A percentile compares a stretch with the other conserved stretches of the same genome.
Evolutionary conservation across 1,284 basidiomycete genomes (phyloP).

Genomic region (Leccinum ambiguum): DNA sequence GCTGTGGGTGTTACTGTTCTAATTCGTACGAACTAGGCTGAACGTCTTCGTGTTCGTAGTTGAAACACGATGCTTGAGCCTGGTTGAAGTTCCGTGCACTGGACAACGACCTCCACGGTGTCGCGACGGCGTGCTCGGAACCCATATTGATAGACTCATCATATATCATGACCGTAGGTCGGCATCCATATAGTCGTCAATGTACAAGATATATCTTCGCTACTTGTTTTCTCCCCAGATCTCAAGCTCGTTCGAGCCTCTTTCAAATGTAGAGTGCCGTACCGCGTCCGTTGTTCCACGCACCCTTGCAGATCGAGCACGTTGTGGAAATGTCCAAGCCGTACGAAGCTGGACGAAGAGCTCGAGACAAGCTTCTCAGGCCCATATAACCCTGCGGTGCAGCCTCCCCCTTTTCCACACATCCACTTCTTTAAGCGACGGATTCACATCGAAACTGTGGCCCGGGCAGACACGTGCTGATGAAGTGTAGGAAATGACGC

Average conservation of each 20-base stretch:
- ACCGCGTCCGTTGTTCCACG: constrained; percentile 54
- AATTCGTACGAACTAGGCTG: constrained; percentile 48
- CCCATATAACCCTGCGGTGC: constrained; percentile 57
- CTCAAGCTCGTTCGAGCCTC: constrained; percentile 36
- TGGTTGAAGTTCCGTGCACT: constrained; percentile 33
- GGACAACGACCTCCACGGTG: constrained; percentile 45
- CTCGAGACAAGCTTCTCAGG: constrained; percentile 59
- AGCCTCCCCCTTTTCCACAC: constrained; percentile 37
- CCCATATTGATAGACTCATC: constrained; percentile 49
- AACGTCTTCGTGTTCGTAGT: constrained; percentile 35
- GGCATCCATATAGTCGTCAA: constrained; percentile 52
- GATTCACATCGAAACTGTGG: constrained; percentile 30
- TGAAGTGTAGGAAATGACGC: constrained; percentile 53
- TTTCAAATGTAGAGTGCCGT: constrained; percentile 43
- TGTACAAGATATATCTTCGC: constrained; percentile 54
- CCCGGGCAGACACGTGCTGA: constrained; percentile 60
- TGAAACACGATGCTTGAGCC: constrained; percentile 30
- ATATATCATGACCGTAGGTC: constrained; percentile 34
- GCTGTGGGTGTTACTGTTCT: constrained; percentile 34
- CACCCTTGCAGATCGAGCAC: constrained; percentile 52
- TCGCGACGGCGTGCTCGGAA: constrained; percentile 44
- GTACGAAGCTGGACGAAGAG: constrained; percentile 38
- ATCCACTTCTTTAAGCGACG: constrained; percentile 47
- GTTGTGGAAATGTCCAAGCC: constrained; percentile 59
- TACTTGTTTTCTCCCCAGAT: constrained; percentile 59